Percentiles rank a stretch among this genome's conserved stretches.
Evolutionary conservation across 768 basidiomycete genomes (phyloP).

Genomic region (Leccinellum albellum): DNA sequence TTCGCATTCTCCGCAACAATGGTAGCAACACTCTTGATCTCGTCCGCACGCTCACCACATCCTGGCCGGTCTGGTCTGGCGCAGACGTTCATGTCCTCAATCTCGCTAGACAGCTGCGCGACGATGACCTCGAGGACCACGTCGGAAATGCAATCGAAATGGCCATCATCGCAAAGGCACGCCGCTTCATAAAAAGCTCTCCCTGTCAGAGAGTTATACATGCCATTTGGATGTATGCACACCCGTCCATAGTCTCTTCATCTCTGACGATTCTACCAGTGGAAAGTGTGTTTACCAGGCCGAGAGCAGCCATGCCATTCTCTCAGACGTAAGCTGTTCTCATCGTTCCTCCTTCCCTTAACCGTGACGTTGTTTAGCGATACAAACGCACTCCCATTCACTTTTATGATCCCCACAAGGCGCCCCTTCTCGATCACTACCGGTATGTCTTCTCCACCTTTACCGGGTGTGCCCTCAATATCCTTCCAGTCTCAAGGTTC

Average conservation of each 20-base stretch:
- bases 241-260: background rate
- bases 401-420: constrained; percentile 92
- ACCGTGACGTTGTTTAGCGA: constrained; percentile 48
- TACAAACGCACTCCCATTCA: constrained; percentile 91
- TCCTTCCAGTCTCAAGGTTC: constrained; percentile 74
- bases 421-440: constrained; percentile 93
- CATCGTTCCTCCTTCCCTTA: background rate
- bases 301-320: constrained; percentile 80
- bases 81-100: constrained; percentile 58
- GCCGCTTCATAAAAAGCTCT: constrained; percentile 84
- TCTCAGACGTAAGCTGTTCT: constrained; percentile 69
- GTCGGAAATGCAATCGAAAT: constrained; percentile 92
- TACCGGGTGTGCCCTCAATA: background rate
- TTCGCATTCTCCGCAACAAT: constrained; percentile 68
- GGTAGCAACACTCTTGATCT: constrained; percentile 67
- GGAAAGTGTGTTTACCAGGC: constrained; percentile 92
- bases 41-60: constrained; percentile 67
- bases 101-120: constrained; percentile 58
- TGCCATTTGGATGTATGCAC: constrained; percentile 68
- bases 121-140: constrained; percentile 69
- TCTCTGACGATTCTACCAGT: constrained; percentile 36
- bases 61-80: constrained; percentile 78
- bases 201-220: constrained; percentile 90
- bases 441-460: constrained; percentile 47
- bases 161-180: constrained; percentile 84